Conservation (phyloP, 352 stramenopile species). For the Phytophthora parvispora region DNA sequence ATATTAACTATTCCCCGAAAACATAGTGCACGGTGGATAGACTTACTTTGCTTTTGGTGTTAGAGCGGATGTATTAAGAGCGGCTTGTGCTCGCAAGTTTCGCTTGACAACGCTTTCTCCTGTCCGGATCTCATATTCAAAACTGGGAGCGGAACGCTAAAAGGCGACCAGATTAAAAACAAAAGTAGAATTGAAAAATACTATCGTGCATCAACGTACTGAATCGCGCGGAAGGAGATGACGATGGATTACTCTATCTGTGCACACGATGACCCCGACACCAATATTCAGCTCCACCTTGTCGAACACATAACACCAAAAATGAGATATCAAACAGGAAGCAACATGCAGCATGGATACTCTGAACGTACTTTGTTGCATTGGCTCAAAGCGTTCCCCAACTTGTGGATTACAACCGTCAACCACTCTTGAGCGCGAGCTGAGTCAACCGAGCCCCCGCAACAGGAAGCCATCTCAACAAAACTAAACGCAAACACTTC, state of each 20-base stretch:
- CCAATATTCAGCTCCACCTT: constrained; percentile 79
- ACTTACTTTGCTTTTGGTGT: constrained; percentile 35
- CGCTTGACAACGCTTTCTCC: constrained; percentile 69
- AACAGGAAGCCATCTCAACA: constrained; percentile 80
- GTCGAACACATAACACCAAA: background rate
- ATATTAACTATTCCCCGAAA: background rate
- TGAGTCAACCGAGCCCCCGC: constrained; percentile 51
- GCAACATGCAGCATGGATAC: background rate
- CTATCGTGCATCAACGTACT: constrained; percentile 21
- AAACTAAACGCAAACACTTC: constrained; percentile 61
- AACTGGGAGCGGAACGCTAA: constrained; percentile 10
- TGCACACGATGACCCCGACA: constrained; percentile 63
- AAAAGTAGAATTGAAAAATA: background rate
- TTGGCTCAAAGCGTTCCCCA: constrained; percentile 70
- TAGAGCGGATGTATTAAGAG: constrained; percentile 17
- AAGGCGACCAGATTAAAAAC: background rate
- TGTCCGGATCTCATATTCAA: constrained; percentile 59
- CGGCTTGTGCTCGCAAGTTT: constrained; percentile 34
- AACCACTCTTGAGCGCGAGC: constrained; percentile 74
- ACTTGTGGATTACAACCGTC: constrained; percentile 54
- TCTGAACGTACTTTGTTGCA: constrained; percentile 45
- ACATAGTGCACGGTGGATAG: background rate
- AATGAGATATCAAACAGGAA: background rate
- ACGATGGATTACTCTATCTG: constrained; percentile 52
- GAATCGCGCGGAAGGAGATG: constrained; percentile 65